phyloP scores from a whole-genome alignment of 768 basidiomycete genomes.

The Tulasnella sp. region DNA sequence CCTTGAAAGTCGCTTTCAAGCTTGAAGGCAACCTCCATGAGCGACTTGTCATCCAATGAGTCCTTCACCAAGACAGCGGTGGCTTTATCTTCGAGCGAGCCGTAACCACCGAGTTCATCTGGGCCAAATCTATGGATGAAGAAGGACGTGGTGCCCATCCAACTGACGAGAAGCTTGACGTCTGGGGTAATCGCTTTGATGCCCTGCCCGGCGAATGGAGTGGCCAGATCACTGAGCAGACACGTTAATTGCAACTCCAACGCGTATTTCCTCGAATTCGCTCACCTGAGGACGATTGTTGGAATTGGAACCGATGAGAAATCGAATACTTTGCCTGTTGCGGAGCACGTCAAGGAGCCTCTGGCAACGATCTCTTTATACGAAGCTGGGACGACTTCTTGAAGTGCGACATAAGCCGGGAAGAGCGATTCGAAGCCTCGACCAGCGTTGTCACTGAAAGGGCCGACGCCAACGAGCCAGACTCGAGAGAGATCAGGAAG shows the following conservation, averaged over 20 bases:
- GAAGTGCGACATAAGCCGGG: not conserved
- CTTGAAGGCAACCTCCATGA: not conserved
- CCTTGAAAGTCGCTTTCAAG: not conserved
- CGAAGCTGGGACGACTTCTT: not conserved
- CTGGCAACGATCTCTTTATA: not conserved
- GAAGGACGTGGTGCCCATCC: not conserved
- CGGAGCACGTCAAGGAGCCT: not conserved
- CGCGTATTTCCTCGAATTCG: not conserved
- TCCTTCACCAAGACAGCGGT: not conserved
- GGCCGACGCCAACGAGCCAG: not conserved
- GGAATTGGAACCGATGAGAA: not conserved
- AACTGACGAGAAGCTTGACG: not conserved
- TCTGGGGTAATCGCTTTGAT: conserved; percentile 4
- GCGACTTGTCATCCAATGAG: not conserved
- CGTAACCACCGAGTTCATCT: not conserved
- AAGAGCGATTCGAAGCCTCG: not conserved
- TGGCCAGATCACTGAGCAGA: not conserved
- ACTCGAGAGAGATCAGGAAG: not conserved
- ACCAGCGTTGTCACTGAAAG: not conserved
- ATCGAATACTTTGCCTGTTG: not conserved
- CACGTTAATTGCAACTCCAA: not conserved
- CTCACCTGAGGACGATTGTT: not conserved
- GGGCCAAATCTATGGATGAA: conserved; percentile 1
- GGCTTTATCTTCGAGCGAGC: not conserved
- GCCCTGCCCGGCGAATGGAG: not conserved